Evolutionary conservation across 352 stramenopile genomes (phyloP).

Genomic region (Globisporangium cylindrosporum): DNA sequence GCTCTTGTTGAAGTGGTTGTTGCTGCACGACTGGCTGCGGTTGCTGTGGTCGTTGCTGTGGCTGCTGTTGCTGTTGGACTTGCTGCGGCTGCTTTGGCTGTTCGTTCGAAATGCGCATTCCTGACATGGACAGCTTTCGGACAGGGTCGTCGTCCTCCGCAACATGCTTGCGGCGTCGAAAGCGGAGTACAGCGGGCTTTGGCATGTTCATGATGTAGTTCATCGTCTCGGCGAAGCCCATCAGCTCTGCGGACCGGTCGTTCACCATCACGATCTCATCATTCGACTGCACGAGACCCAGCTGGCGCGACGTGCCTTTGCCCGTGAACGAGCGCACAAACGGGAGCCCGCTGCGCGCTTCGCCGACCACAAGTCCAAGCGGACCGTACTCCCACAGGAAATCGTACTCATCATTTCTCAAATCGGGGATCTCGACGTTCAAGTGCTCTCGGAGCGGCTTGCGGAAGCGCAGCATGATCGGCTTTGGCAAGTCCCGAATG

Average conservation of each 20-base stretch:
- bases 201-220: slow-evolving; percentile 84
- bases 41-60: slow-evolving; percentile 16
- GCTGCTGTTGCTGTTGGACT: slow-evolving; percentile 21
- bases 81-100: slow-evolving; percentile 21
- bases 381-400: slow-evolving; percentile 83
- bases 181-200: slow-evolving; percentile 76
- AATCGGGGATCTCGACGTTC: slow-evolving; percentile 43
- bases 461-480: slow-evolving; percentile 72
- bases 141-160: neutral
- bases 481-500: slow-evolving; percentile 76
- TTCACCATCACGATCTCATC: slow-evolving; percentile 86
- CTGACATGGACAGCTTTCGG: slow-evolving; percentile 7
- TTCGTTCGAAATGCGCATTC: slow-evolving; percentile 9
- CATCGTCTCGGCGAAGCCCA: slow-evolving; percentile 79
- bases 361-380: slow-evolving; percentile 68
- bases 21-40: slow-evolving; percentile 15
- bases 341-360: slow-evolving; percentile 45
- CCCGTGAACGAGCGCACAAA: slow-evolving; percentile 83
- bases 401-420: slow-evolving; percentile 73
- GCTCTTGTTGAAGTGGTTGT: slow-evolving; percentile 14
- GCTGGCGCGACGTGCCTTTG: slow-evolving; percentile 70
- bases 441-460: slow-evolving; percentile 51
- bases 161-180: slow-evolving; percentile 31
- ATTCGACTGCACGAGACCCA: slow-evolving; percentile 64
- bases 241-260: slow-evolving; percentile 38